These are phyloP conservation scores for Cantharellus cinnabarinus DNA, from an alignment of 768 basidiomycete genomes.

Conservation along the genomic window DNA sequence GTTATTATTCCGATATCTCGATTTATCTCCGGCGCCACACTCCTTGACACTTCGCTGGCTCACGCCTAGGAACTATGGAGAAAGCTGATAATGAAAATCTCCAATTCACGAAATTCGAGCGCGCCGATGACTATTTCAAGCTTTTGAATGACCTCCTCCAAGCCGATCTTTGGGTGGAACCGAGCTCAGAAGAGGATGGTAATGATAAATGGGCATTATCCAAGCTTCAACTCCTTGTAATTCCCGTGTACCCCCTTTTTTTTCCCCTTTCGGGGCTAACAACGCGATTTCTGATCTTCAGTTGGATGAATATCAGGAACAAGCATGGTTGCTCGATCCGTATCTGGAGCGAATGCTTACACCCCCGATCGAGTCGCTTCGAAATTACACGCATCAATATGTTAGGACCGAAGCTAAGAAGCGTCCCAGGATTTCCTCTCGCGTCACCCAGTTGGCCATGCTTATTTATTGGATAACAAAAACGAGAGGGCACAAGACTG, in stretches of 20 bases:
- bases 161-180: neutral
- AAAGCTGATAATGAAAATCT: neutral
- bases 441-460: constrained; percentile 30
- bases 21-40: no score
- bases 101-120: neutral
- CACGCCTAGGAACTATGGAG: neutral
- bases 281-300: neutral
- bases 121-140: neutral
- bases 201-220: neutral
- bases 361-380: constrained; percentile 50
- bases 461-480: constrained; percentile 71
- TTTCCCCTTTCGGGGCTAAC: neutral
- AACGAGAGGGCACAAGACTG: constrained; percentile 74
- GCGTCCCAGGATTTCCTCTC: constrained; percentile 13
- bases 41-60: no score
- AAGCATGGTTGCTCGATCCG: constrained; percentile 81
- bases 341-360: constrained; percentile 57
- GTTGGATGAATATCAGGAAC: constrained; percentile 77
- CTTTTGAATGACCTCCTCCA: neutral
- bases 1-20: no score
- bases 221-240: neutral
- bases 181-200: neutral
- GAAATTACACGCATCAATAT: constrained; percentile 23
- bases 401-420: constrained; percentile 19
- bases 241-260: neutral